Evolutionary conservation across 108 stramenopile genomes (phyloP), one percentile per base, ranked within the genome.

Genomic region (Nitzschia putrida): DNA sequence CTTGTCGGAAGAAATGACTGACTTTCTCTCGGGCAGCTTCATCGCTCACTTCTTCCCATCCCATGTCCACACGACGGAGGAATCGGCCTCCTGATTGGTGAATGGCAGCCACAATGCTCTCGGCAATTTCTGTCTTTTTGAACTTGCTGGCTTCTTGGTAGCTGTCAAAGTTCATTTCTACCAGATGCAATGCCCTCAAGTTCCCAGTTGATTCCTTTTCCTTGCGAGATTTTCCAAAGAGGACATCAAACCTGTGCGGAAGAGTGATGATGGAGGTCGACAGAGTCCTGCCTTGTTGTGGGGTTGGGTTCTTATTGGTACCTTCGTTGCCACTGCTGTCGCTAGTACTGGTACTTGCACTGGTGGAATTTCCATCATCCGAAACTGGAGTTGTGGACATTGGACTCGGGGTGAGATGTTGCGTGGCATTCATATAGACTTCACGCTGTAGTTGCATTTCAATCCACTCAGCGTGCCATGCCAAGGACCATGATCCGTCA

Each of bases 381-480:
- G 18, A 18, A 20, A 16, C 3, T 4, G 18, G 20, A 50, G 5
- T 50, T 16, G 20, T 20, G 16, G 16, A 20, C 18, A 50, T 50
- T 50, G 49, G 16, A 5, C 49, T 18, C 2, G 18, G 16, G 5
- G 49, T 18, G 5, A 50, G 29, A 34, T 34, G 29, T 34, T 34
- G 29, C 3, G 29, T 34, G 29, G 29, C 29, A 34, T 34, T 34
- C 29, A 34, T 34, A 34, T 34, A 34, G 2, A 16, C 57, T 52
- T 66, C 65, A 20, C 25, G 25, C 12, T 25, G n/a, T 50, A 34
- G 20, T 26, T 56, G 61, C 18, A 64, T 0, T 40, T 1, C 24
- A 18, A 74, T 24, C 73, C 73, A 74, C 43, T 74, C 34, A 11
- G 50, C 34, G 47, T 66, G 64, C 64, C 64, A 57, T 45, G 43